Evolutionary conservation across 2,329 filamentous ascomycete genomes (phyloP), one percentile per base, ranked within the genome.

Genomic region (Bipolaris gigantea): DNA sequence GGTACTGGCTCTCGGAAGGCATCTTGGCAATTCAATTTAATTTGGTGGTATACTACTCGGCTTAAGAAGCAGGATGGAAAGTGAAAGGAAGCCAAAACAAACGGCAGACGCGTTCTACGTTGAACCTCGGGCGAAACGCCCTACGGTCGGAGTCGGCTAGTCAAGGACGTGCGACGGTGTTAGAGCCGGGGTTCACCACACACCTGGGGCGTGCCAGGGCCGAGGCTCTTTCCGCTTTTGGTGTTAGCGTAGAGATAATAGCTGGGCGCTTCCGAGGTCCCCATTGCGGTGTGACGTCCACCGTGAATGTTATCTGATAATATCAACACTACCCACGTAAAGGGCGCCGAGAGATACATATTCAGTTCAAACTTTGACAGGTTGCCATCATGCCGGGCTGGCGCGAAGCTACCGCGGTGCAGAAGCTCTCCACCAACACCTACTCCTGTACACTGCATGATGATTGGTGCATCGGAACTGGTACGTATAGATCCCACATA

Each of bases 1-100:
- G 80, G 68, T 86, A 90, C 0, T 77, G 76, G 3, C 90, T 92
- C 42, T 84, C 78, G 66, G 87, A 81, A 56, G 89, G 88, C 91
- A 95, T 95, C 9, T 53, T 64, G 49, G 48, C 18, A 38, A 41
- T 62, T 49, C 43, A 40, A 38, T 35, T 47, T 36, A 33, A 59
- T 53, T 36, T 56, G 23, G 43, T 51, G 43, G 34, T 49, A 48
- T 32, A 33, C 23, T 35, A 42, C 34, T 19, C 21, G 27, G 35
- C 30, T 27, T 18, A 34, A 45, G 55, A 49, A 52, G 32, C 23
- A 50, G 46, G 48, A 30, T 39, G 27, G 50, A 32, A 46, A 48
- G 34, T 50, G 44, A 46, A 49, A 42, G 40, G 49, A 50, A 54
- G 33, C 44, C 43, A 47, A 50, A 53, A 33, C 19, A 25, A 49